Percentiles rank a stretch among this genome's conserved stretches.
These are phyloP conservation scores for Paraphoma sp. DNA, from an alignment of 2,329 filamentous ascomycete genomes.

Conservation along the genomic window DNA sequence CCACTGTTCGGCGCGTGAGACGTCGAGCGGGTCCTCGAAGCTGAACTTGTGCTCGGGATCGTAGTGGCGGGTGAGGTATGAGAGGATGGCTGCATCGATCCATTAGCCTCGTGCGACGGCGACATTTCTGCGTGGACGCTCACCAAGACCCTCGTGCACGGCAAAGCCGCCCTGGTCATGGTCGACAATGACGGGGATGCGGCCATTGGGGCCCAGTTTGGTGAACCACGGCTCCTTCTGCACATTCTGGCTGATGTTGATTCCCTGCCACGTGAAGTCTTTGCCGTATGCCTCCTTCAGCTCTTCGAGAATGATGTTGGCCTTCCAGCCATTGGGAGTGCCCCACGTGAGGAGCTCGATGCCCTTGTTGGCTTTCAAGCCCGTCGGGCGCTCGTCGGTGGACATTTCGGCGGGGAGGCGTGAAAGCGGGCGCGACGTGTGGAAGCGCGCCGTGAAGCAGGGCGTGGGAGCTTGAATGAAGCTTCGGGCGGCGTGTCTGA, in stretches of 20 bases:
- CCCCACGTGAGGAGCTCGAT: conserved; percentile 69
- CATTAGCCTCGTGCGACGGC: conserved; percentile 7
- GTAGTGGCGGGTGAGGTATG: conserved; percentile 55
- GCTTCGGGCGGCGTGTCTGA: conserved; percentile 17
- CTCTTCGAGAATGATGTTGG: conserved; percentile 69
- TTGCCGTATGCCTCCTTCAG: conserved; percentile 68
- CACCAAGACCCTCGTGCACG: conserved; percentile 54
- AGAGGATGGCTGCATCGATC: conserved; percentile 46
- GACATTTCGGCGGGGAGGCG: conserved; percentile 32
- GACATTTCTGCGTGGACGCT: conserved; percentile 3
- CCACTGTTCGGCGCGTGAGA: conserved; percentile 64
- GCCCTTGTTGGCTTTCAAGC: conserved; percentile 67
- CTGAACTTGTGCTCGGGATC: conserved; percentile 56
- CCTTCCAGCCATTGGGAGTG: conserved; percentile 61
- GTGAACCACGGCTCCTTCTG: conserved; percentile 74
- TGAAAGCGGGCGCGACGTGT: conserved; percentile 23
- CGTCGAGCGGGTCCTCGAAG: conserved; percentile 56
- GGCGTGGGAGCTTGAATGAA: conserved; percentile 15
- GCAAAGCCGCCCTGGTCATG: conserved; percentile 66
- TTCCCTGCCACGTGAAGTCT: conserved; percentile 64
- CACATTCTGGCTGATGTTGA: conserved; percentile 66
- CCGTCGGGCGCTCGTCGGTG: conserved; percentile 53
- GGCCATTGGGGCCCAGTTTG: conserved; percentile 67
- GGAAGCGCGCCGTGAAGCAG: conserved; percentile 21
- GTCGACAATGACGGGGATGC: conserved; percentile 71